phyloP scores from a whole-genome alignment of 305 asterid genomes.

The Salvia sclarea region DNA sequence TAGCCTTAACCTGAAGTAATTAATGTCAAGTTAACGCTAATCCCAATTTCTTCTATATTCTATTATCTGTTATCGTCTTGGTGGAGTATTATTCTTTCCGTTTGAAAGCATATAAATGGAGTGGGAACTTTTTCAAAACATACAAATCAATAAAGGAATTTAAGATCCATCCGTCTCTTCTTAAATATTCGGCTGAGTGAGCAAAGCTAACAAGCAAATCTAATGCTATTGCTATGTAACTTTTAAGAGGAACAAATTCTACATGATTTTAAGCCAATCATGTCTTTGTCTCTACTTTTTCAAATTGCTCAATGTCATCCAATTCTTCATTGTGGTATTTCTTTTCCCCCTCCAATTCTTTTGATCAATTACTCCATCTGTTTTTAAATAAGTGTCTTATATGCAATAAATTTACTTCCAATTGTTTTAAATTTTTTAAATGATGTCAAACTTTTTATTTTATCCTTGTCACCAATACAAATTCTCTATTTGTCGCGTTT shows the following conservation, averaged over 20 bases:
- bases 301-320: not conserved
- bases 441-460: not conserved
- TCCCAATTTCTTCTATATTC: not conserved
- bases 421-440: too few relatives aligned
- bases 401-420: too few relatives aligned
- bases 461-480: too few relatives aligned
- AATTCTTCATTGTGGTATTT: not conserved
- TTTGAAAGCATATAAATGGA: too few relatives aligned
- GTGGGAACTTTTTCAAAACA: too few relatives aligned
- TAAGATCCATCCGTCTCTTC: not conserved
- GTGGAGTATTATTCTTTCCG: too few relatives aligned
- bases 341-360: not conserved
- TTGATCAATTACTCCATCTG: not conserved
- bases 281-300: not conserved
- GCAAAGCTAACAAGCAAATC: not conserved
- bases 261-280: conserved; percentile 29
- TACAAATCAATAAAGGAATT: not conserved
- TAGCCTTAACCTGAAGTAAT: not conserved
- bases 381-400: too few relatives aligned
- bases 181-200: not conserved
- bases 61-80: too few relatives aligned
- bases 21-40: not conserved
- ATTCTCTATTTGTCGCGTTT: too few relatives aligned
- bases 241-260: conserved; percentile 32
- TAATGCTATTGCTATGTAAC: not conserved